phyloP scores from a whole-genome alignment of 352 stramenopile species.

The Globisporangium apiculatum region DNA sequence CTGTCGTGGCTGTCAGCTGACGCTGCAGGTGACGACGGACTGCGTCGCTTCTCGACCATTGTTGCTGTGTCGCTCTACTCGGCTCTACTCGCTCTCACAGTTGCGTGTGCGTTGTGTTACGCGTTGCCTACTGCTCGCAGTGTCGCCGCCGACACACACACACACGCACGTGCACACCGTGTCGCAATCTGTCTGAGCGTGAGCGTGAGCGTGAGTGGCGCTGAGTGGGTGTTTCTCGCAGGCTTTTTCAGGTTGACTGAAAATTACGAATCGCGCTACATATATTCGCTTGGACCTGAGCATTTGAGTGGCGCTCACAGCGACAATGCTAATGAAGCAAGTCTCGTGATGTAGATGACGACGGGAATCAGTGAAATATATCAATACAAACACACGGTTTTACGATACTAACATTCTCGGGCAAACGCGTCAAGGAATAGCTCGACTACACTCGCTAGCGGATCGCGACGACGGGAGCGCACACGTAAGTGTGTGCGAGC shows the following conservation, averaged over 20 bases:
- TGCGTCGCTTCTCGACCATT: constrained; percentile 52
- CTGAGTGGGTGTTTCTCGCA: not conserved
- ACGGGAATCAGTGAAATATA: too few relatives aligned
- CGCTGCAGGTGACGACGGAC: constrained; percentile 9
- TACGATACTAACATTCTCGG: too few relatives aligned
- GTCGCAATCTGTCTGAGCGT: too few relatives aligned
- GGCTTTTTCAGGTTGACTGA: not conserved
- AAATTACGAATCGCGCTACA: not conserved
- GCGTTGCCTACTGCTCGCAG: not conserved
- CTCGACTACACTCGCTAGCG: too few relatives aligned
- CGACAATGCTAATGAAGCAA: too few relatives aligned
- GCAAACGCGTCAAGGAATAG: too few relatives aligned
- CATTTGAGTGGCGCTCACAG: not conserved
- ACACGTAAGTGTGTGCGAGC: too few relatives aligned
- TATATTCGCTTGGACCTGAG: not conserved
- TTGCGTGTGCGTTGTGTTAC: not conserved
- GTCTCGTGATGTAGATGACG: too few relatives aligned
- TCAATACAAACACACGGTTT: too few relatives aligned
- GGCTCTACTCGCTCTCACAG: too few relatives aligned
- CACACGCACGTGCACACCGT: not conserved
- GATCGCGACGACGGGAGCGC: too few relatives aligned
- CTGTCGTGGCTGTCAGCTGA: not conserved
- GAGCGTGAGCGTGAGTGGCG: not conserved
- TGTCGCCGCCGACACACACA: not conserved
- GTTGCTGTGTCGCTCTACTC: not conserved